These are phyloP conservation scores for Cryptococcus sp. DNA, from an alignment of 1,284 basidiomycete species.

Conservation along the genomic window DNA sequence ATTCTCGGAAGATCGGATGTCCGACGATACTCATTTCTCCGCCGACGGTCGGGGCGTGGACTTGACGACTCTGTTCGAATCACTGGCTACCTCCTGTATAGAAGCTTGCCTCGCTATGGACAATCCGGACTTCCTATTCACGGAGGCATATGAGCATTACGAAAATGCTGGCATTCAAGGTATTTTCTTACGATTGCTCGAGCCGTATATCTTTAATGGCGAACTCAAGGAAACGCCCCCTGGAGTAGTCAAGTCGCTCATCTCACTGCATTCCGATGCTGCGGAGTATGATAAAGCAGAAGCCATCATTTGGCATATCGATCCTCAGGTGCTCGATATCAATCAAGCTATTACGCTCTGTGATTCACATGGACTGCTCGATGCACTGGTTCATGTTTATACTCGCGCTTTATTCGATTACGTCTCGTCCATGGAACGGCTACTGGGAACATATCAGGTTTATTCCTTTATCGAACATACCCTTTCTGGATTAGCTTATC, in stretches of 20 bases:
- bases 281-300: constrained; percentile 74
- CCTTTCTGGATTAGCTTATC: constrained; percentile 82
- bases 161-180: constrained; percentile 75
- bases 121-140: constrained; percentile 81
- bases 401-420: constrained; percentile 83
- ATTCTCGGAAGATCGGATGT: constrained; percentile 91
- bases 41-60: constrained; percentile 86
- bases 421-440: constrained; percentile 79
- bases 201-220: constrained; percentile 75
- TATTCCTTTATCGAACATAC: constrained; percentile 85
- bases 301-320: constrained; percentile 91
- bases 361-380: constrained; percentile 75
- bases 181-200: constrained; percentile 83
- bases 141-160: constrained; percentile 87
- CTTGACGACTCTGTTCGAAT: constrained; percentile 82
- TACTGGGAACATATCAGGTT: constrained; percentile 83
- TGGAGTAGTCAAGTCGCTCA: constrained; percentile 76
- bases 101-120: constrained; percentile 75
- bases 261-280: constrained; percentile 71
- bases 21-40: constrained; percentile 76
- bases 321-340: constrained; percentile 84
- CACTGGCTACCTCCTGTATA: constrained; percentile 74
- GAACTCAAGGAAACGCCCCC: constrained; percentile 73
- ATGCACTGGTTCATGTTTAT: constrained; percentile 92
- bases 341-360: constrained; percentile 89